Conservation (phyloP, 306 rosid species). For the Hylodesmum podocarpum region DNA sequence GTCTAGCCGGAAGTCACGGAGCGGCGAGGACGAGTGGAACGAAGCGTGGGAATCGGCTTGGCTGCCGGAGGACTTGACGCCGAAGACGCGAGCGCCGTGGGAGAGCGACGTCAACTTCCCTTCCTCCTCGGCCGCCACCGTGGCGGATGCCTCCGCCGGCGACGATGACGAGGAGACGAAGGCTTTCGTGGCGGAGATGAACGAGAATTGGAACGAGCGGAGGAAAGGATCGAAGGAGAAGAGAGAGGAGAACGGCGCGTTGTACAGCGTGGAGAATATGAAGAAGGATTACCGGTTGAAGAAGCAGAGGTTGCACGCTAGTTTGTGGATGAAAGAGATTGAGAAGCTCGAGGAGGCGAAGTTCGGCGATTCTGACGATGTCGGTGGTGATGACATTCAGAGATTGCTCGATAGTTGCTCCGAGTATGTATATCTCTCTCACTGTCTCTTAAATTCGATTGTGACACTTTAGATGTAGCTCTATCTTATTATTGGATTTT, state of each 20-base stretch:
- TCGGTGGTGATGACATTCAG: slow-evolving; percentile 71
- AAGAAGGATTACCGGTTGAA: slow-evolving; percentile 87
- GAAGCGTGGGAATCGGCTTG: slow-evolving; percentile 95
- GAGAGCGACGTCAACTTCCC: slow-evolving; percentile 70
- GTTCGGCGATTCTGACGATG: slow-evolving; percentile 46
- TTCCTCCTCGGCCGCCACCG: slow-evolving; percentile 17
- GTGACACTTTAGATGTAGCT: not conserved
- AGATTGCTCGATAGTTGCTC: slow-evolving; percentile 88
- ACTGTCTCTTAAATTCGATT: not conserved
- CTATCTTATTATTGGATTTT: not conserved
- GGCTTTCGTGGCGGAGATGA: slow-evolving; percentile 92
- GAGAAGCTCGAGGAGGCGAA: slow-evolving; percentile 89
- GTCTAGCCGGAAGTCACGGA: slow-evolving; percentile 30
- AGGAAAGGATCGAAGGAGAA: slow-evolving; percentile 52
- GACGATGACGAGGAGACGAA: slow-evolving; percentile 67
- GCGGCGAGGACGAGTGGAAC: slow-evolving; percentile 84
- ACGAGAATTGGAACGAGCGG: slow-evolving; percentile 79
- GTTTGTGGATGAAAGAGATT: slow-evolving; percentile 91
- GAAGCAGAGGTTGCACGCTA: slow-evolving; percentile 89
- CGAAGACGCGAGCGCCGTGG: slow-evolving; percentile 71
- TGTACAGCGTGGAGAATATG: slow-evolving; percentile 73
- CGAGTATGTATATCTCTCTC: slow-evolving; percentile 44
- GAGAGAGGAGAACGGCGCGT: slow-evolving; percentile 40
- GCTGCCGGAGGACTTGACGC: slow-evolving; percentile 78
- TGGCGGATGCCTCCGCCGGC: slow-evolving; percentile 2